Base-by-base conservation (phyloP, 2,329 filamentous ascomycete genomes). In the Monilinia polystroma region DNA sequence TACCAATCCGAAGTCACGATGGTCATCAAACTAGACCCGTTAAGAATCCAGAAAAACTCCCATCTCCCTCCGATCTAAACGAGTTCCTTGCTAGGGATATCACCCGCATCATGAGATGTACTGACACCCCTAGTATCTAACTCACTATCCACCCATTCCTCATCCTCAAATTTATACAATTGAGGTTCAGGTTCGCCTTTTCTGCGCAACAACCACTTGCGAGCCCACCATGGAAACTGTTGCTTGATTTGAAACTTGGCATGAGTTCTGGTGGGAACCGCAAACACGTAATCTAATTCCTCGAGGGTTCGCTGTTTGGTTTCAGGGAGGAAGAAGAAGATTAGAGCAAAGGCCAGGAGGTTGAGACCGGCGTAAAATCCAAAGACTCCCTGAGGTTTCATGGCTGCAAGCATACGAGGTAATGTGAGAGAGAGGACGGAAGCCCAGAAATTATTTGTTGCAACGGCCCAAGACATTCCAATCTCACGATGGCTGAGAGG, bases 401-500 rank as follows among this genome's bases (percentile, higher is more conserved):
- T 45, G 5, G 73, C 69, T 11, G 67, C 47, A 2, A 76, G 63
- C 70, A 74, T 72, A 12, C 72, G 71, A 1, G 73, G 75, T 16
- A 76, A 67, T 10, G 74, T 89, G 63, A 90, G 84, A n/a, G 84
- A 83, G n/a, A 91, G 78, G 0, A 90, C 83, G 0, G 84, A 81
- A 0, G 85, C 85, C 82, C 82, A 86, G 72, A 83, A 83, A 63
- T 89, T 79, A 69, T 84, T 85, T 1, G 85, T 87, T 2, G 85
- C 84, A 1, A 88, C 86, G 6, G 85, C 85, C 77, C 83, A 87
- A 0, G 80, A 81, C 87, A 89, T 89, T 47, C 86, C 87, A 5
- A 87, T 81, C 74, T 88, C 86, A 69, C 86, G 80, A 75, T 88
- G 85, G 1, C 84, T 85, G 0, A 89, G 81, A 0, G 87, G 87